These are phyloP conservation scores for Thielaviopsis populi DNA, from an alignment of 2,329 filamentous ascomycete genomes.

Conservation along the genomic window DNA sequence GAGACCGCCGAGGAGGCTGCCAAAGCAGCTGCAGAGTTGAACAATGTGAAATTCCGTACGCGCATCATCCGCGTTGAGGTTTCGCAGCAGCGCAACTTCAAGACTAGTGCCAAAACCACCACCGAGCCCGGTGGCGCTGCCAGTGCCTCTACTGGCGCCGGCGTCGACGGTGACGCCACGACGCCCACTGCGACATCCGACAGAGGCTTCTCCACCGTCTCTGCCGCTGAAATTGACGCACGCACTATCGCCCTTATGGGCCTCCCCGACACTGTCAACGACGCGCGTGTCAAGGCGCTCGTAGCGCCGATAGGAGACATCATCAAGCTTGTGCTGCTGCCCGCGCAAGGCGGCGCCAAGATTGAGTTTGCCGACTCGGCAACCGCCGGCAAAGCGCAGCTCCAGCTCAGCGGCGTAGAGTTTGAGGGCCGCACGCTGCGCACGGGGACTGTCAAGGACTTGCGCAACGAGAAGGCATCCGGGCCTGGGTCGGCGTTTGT, in stretches of 20 bases:
- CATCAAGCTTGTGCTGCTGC: constrained; percentile 62
- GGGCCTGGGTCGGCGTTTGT: neutral
- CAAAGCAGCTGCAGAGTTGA: constrained; percentile 48
- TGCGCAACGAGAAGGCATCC: constrained; percentile 28
- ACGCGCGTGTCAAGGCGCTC: constrained; percentile 61
- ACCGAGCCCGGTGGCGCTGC: constrained; percentile 19
- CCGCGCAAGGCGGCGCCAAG: constrained; percentile 70
- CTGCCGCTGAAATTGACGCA: constrained; percentile 30
- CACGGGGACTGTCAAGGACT: constrained; percentile 38
- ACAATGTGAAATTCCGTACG: constrained; percentile 54
- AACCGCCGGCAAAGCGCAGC: constrained; percentile 56
- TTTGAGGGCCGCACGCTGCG: constrained; percentile 40
- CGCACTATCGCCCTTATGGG: constrained; percentile 72
- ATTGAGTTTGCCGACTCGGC: constrained; percentile 63
- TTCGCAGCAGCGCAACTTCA: constrained; percentile 41
- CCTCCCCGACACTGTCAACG: constrained; percentile 83
- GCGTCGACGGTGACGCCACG: constrained; percentile 18
- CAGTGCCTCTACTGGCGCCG: constrained; percentile 21
- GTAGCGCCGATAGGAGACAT: constrained; percentile 57
- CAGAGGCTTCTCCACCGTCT: constrained; percentile 19
- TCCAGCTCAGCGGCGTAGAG: constrained; percentile 41
- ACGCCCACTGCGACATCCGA: constrained; percentile 16
- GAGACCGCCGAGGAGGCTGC: constrained; percentile 53
- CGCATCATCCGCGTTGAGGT: constrained; percentile 53
- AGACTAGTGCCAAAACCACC: constrained; percentile 35